Base-by-base conservation (phyloP, 2,329 filamentous ascomycete genomes). In the Phialemoniopsis sp. region DNA sequence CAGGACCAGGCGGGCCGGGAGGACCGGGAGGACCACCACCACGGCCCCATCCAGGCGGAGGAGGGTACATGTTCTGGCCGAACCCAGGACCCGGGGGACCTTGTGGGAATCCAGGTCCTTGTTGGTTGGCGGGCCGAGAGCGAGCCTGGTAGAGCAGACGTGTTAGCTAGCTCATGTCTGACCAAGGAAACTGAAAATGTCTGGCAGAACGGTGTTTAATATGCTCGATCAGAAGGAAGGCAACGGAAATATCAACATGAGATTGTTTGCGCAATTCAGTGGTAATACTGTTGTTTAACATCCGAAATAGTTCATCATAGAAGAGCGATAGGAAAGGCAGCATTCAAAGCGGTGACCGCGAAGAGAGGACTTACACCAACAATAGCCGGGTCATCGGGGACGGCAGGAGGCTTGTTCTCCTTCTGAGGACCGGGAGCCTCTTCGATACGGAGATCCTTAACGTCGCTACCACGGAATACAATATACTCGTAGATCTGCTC, bases 181-280 rank as follows among this genome's bases (percentile, higher is more conserved):
- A 13, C 6, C 51, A 69, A 46, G 47, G 46, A 46, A 46, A 31
- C 45, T 29, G 26, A 39, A 34, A 34, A 39, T 38, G 39, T 45
- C 10, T 17, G 45, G 18, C n/a, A n/a, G 39, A 41, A 12, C 9
- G 12, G 6, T 9, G 40, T 51, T 52, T 50, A 41, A 54, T 47
- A 58, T 6, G 21, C 21, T 26, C 21, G 21, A 82, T 95, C 89
- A 96, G 89, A 95, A 96, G 90, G 90, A 96, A 96, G 90, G 89
- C 90, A 96, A 95, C 90, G 89, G 90, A 95, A 84, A 86, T 84
- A 80, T 95, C 90, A 83, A 95, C 90, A 95, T 72, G 78, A 77
- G 51, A 73, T 85, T 89, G 72, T 80, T 82, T 95, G 89, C 89
- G 89, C 89, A 86, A 85, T 86, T 86, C 86, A 85, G 84, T 10